These are phyloP conservation scores for Piper longum DNA, from an alignment of 164 flowering plant genomes.

Conservation along the genomic window DNA sequence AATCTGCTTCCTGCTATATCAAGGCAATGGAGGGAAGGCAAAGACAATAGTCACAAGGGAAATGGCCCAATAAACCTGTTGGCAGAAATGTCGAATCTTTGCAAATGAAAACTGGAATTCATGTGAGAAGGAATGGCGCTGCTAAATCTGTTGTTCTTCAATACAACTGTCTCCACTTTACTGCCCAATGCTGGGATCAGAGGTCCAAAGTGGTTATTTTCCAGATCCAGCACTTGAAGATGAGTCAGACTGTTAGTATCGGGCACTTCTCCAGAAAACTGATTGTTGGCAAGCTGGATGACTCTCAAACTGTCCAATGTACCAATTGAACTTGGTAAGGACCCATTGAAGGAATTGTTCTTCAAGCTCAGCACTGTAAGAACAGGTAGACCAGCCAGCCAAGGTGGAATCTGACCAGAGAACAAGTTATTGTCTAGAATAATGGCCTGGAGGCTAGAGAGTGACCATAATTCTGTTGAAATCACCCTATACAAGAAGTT, in stretches of 20 bases:
- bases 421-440: slow-evolving; percentile 70
- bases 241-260: slow-evolving; percentile 66
- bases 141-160: slow-evolving; percentile 68
- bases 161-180: slow-evolving; percentile 42
- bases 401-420: slow-evolving; percentile 45
- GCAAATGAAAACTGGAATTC: slow-evolving; percentile 55
- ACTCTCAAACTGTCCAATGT: slow-evolving; percentile 51
- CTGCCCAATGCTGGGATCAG: slow-evolving; percentile 52
- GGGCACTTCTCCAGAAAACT: slow-evolving; percentile 63
- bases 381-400: slow-evolving; percentile 35
- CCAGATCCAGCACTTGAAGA: slow-evolving; percentile 80
- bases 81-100: slow-evolving; percentile 54
- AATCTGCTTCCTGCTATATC: slow-evolving; percentile 53
- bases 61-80: slow-evolving; percentile 87
- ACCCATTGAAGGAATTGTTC: slow-evolving; percentile 51
- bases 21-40: slow-evolving; percentile 58
- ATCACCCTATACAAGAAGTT: slow-evolving; percentile 56
- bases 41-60: slow-evolving; percentile 40
- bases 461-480: slow-evolving; percentile 42
- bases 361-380: slow-evolving; percentile 67
- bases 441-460: slow-evolving; percentile 54
- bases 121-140: slow-evolving; percentile 50
- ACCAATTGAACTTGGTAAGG: slow-evolving; percentile 47
- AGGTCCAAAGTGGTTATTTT: slow-evolving; percentile 59
- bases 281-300: slow-evolving; percentile 56